Conservation (phyloP, 2,329 filamentous ascomycete species). For the Dryadomyces quercus-mongolicae region DNA sequence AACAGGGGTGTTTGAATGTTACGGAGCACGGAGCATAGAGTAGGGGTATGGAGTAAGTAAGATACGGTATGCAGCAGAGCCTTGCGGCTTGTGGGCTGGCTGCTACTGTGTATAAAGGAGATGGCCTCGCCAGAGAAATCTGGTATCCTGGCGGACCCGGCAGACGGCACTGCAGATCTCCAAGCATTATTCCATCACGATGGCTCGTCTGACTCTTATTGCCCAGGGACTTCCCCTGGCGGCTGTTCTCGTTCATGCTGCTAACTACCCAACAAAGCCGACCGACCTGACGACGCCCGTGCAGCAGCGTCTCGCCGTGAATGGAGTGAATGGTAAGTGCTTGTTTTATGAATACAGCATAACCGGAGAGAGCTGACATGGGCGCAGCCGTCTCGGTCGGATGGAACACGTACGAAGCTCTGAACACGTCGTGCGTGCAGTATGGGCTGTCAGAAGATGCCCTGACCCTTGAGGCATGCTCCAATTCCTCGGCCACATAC, state of each 20-base stretch:
- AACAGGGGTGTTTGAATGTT: no score
- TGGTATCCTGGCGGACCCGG: no score
- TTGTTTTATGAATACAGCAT: not conserved
- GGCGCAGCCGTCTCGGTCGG: conserved; percentile 37
- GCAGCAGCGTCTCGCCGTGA: conserved; percentile 40
- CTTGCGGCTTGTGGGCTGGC: no score
- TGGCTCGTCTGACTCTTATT: conserved; percentile 5
- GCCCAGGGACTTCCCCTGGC: conserved; percentile 8
- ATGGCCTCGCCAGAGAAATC: no score
- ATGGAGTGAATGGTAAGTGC: conserved; percentile 31
- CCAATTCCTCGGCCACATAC: conserved; percentile 31
- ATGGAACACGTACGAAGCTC: conserved; percentile 43
- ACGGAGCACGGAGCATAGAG: no score
- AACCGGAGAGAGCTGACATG: not conserved
- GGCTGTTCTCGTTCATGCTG: conserved; percentile 6
- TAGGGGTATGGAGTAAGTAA: no score
- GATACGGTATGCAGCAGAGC: no score
- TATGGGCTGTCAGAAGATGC: conserved; percentile 31
- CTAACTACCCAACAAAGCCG: conserved; percentile 32
- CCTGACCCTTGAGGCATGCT: conserved; percentile 30
- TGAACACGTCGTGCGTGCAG: conserved; percentile 33
- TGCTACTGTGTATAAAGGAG: no score
- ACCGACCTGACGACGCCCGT: conserved; percentile 37
- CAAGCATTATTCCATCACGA: not conserved
- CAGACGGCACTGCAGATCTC: not conserved